A percentile compares a stretch with the other conserved stretches of the same genome.
Evolutionary conservation across 75 land plant genomes (phyloP).

Genomic region (Selaginella moellendorffii): DNA sequence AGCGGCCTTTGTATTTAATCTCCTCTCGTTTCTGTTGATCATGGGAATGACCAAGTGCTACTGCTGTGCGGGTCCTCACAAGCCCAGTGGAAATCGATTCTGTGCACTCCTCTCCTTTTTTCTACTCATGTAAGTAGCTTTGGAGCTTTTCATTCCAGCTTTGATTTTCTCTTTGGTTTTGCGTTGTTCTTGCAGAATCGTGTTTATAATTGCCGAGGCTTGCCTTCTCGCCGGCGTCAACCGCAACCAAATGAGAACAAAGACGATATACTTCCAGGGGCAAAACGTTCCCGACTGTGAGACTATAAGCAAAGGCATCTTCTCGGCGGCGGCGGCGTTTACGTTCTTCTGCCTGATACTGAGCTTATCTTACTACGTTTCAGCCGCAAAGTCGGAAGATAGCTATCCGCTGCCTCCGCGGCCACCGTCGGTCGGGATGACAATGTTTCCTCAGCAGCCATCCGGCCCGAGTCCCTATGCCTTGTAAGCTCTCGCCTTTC

Average conservation of each 20-base stretch:
- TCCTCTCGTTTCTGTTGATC: conserved; percentile 15
- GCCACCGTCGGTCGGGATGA: neutral
- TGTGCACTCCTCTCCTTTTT: conserved; percentile 20
- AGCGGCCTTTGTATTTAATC: conserved; percentile 19
- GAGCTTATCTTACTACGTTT: conserved; percentile 18
- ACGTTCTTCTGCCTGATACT: conserved; percentile 18
- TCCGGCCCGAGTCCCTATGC: neutral
- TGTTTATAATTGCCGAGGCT: conserved; percentile 20
- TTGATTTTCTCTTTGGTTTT: neutral
- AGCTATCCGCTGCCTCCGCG: neutral
- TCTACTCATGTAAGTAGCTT: conserved; percentile 14
- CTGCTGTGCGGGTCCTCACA: conserved; percentile 23
- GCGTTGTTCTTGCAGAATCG: conserved; percentile 10
- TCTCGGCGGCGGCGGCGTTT: conserved; percentile 28
- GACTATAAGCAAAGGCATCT: conserved; percentile 16
- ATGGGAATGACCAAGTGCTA: conserved; percentile 29
- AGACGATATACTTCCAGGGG: conserved; percentile 11
- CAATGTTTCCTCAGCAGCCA: neutral
- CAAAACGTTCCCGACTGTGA: conserved; percentile 19
- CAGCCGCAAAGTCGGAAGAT: neutral
- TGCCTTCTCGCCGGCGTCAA: conserved; percentile 26
- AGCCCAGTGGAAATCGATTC: conserved; percentile 15
- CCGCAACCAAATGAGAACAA: conserved; percentile 14
- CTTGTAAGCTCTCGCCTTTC: neutral
- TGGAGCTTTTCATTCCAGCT: too few species aligned